phyloP scores from a whole-genome alignment of 2,329 filamentous ascomycete species.

The Lasiodiplodia sp. region DNA sequence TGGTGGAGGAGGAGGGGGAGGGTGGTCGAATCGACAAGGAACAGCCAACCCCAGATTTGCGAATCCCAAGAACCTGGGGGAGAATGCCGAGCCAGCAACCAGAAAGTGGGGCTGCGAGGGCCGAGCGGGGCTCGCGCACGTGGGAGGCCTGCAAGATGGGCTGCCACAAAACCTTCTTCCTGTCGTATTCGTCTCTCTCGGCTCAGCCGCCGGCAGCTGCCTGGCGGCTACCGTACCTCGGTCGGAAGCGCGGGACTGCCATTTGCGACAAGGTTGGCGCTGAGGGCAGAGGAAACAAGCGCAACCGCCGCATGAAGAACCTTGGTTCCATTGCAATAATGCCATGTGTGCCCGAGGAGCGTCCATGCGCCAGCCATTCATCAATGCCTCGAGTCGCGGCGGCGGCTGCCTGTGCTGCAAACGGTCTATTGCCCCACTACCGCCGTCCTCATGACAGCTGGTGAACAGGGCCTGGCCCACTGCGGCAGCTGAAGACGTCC shows the following conservation, averaged over 20 bases:
- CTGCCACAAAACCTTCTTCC: constrained; percentile 19
- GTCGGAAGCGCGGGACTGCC: constrained; percentile 1
- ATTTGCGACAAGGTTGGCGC: not conserved
- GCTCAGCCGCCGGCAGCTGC: constrained; percentile 8
- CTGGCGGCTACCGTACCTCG: not conserved
- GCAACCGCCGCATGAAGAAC: not conserved
- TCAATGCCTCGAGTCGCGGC: constrained; percentile 5
- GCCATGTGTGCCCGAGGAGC: constrained; percentile 6
- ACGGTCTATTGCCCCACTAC: constrained; percentile 5
- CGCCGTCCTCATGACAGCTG: constrained; percentile 5
- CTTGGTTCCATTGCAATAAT: constrained; percentile 6
- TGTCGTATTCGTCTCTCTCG: constrained; percentile 6
- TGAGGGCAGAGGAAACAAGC: constrained; percentile 2
- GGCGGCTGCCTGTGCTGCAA: constrained; percentile 13
- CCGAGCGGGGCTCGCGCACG: constrained; percentile 6
- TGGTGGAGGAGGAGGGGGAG: not conserved
- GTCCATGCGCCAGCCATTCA: constrained; percentile 17
- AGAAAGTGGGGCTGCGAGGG: not conserved
- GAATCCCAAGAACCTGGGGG: constrained; percentile 19
- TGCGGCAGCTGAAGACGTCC: constrained; percentile 5
- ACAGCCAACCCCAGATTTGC: constrained; percentile 22
- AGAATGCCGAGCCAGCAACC: not conserved
- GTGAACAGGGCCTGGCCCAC: constrained; percentile 2
- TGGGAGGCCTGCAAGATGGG: constrained; percentile 14
- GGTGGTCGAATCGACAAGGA: constrained; percentile 9